Evolutionary conservation across 1,139 yeast species (phyloP).

Genomic region (Yamadazyma atlantica): DNA sequence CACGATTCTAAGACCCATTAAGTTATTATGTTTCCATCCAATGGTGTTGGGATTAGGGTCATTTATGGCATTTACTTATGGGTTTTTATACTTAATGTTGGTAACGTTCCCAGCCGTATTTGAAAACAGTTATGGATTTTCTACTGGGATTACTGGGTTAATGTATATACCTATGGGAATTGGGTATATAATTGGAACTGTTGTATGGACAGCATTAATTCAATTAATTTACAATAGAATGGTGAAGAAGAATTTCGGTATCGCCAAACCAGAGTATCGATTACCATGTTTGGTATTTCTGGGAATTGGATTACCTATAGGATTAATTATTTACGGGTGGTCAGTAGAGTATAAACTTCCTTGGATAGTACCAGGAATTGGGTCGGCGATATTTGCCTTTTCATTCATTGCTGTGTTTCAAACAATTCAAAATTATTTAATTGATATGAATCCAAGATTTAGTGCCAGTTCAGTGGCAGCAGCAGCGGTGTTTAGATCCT

Average conservation of each 20-base stretch:
- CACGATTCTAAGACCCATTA: slow-evolving; percentile 53
- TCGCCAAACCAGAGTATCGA: slow-evolving; percentile 56
- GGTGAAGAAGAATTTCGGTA: slow-evolving; percentile 45
- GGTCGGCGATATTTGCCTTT: slow-evolving; percentile 55
- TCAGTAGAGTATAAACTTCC: slow-evolving; percentile 47
- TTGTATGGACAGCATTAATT: slow-evolving; percentile 43
- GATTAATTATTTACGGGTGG: slow-evolving; percentile 67
- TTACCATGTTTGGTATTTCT: slow-evolving; percentile 45
- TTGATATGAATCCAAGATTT: slow-evolving; percentile 64
- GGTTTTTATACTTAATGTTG: slow-evolving; percentile 60
- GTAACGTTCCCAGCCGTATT: slow-evolving; percentile 59
- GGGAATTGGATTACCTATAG: slow-evolving; percentile 50
- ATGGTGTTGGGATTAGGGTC: slow-evolving; percentile 61
- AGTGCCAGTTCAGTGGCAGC: slow-evolving; percentile 64
- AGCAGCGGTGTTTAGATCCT: slow-evolving; percentile 59
- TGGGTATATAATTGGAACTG: slow-evolving; percentile 48
- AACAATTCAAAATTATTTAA: slow-evolving; percentile 58
- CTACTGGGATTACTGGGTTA: slow-evolving; percentile 52
- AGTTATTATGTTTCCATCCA: slow-evolving; percentile 54
- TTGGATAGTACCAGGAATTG: slow-evolving; percentile 62
- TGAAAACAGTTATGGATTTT: slow-evolving; percentile 45
- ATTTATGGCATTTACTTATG: slow-evolving; percentile 64
- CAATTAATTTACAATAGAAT: slow-evolving; percentile 36
- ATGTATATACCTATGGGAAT: slow-evolving; percentile 57
- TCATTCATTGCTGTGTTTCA: slow-evolving; percentile 60